Percentiles rank a stretch among this genome's conserved stretches.
These are phyloP conservation scores for Xylaria longipes DNA, from an alignment of 495 filamentous ascomycete species.

Conservation along the genomic window DNA sequence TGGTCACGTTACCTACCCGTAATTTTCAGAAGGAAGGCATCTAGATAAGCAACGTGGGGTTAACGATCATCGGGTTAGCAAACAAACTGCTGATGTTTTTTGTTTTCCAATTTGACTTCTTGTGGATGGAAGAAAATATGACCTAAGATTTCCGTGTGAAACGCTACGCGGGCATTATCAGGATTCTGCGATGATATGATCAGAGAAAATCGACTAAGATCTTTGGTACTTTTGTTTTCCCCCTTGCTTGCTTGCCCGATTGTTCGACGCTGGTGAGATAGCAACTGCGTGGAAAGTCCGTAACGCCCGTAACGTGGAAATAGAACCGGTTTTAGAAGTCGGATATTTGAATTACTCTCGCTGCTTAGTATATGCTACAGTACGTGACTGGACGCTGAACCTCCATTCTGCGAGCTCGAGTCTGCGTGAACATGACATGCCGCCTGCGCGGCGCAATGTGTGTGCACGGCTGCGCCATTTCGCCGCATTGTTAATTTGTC, in stretches of 20 bases:
- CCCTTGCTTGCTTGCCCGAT: background rate
- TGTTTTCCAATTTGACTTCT: background rate
- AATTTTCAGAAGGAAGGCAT: background rate
- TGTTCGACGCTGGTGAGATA: background rate
- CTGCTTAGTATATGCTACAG: conserved; percentile 5
- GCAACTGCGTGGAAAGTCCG: background rate
- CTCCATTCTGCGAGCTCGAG: background rate
- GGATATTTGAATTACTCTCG: background rate
- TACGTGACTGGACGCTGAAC: background rate
- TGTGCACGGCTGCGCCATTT: background rate
- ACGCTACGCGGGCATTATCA: conserved; percentile 7
- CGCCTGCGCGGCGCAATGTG: background rate
- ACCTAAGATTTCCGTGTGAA: conserved; percentile 19
- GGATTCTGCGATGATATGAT: conserved; percentile 6
- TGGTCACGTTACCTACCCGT: background rate
- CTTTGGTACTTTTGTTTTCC: background rate
- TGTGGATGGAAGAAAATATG: background rate
- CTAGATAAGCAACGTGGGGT: conserved; percentile 9
- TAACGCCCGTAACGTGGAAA: background rate
- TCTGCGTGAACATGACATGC: background rate
- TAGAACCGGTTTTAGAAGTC: background rate
- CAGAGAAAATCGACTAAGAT: background rate
- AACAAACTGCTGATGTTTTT: background rate
- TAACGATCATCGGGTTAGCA: background rate
- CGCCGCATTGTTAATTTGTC: background rate